Evolutionary conservation across 2,329 filamentous ascomycete genomes (phyloP), one percentile per base, ranked within the genome.

Genomic region (Massarina eburnea): DNA sequence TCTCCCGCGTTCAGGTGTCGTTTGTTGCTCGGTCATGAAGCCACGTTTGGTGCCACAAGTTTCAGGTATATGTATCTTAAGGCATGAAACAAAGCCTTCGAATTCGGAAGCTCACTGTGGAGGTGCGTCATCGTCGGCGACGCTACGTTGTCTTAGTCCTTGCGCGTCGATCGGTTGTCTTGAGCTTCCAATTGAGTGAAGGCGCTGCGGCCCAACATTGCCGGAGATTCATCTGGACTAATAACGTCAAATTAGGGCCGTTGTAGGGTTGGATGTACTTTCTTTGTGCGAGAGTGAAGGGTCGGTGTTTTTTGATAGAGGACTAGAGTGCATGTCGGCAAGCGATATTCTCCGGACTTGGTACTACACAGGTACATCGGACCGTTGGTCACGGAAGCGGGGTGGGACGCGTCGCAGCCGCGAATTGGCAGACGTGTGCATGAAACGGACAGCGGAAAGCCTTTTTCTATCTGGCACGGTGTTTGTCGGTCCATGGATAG

Each of bases 271-370:
- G 12, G 27, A 14, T 5, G 5, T 30, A 4, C 6, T 14, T 8
- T 8, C 27, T 14, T 30, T 14, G 27, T 7, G 5, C 27, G 12
- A 30, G 5, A 30, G n/a, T 8, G 6, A 5, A 30, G 4, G n/a
- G 27, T n/a, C n/a, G n/a, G n/a, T n/a, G n/a, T n/a, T n/a, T n/a
- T n/a, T n/a, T n/a, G n/a, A n/a, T n/a, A n/a, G n/a, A n/a, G n/a
- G n/a, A n/a, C n/a, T n/a, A n/a, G 27, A 30, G 27, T 14, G 27
- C 27, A 30, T 30, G 12, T 30, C 18, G 20, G 34, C 17, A 37
- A 8, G 10, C 17, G 18, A 9, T 37, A 38, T 38, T 38, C 35
- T 38, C 35, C 35, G 35, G 35, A 38, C 35, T 38, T 38, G 8
- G 35, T 22, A 15, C 35, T 24, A 38, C 35, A 6, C 12, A 8